These are phyloP conservation scores for Schwanniomyces pseudopolymorphus DNA, from an alignment of 805 yeast genomes.

Conservation along the genomic window DNA sequence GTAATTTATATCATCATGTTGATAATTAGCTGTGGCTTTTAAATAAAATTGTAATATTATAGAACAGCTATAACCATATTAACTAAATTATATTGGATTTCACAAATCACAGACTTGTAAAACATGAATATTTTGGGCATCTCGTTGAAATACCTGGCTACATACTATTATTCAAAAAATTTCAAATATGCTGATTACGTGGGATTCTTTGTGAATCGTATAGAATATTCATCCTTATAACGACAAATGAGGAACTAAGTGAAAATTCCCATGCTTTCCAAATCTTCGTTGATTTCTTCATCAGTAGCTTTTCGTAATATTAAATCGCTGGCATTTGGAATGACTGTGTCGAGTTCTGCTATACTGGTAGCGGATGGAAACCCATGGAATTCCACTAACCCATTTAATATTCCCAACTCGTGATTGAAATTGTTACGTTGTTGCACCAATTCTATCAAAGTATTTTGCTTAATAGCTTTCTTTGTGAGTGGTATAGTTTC, in stretches of 20 bases:
- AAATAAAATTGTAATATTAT: too few species aligned
- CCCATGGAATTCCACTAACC: slow-evolving; percentile 65
- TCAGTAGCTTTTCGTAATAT: slow-evolving; percentile 58
- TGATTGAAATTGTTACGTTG: slow-evolving; percentile 65
- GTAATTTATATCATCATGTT: too few species aligned
- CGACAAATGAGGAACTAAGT: not conserved
- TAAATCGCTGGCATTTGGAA: slow-evolving; percentile 26
- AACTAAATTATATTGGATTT: too few species aligned
- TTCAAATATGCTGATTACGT: too few species aligned
- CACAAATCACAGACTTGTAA: too few species aligned
- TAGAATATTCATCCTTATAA: slow-evolving; percentile 5
- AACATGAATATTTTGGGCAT: too few species aligned
- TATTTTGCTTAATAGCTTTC: slow-evolving; percentile 35
- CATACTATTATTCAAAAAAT: too few species aligned
- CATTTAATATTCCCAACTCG: slow-evolving; percentile 70
- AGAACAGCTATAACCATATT: too few species aligned
- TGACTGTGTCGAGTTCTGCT: slow-evolving; percentile 22
- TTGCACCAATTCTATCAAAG: slow-evolving; percentile 48
- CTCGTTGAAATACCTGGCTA: too few species aligned
- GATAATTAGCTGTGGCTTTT: too few species aligned
- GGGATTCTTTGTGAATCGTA: too few species aligned
- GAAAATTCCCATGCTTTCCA: slow-evolving; percentile 59
- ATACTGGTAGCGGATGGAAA: slow-evolving; percentile 75
- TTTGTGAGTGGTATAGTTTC: slow-evolving; percentile 22
- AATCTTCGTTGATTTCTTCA: slow-evolving; percentile 74